These are phyloP conservation scores for Cornus controversa DNA, from an alignment of 148 eudicot species.

Conservation along the genomic window DNA sequence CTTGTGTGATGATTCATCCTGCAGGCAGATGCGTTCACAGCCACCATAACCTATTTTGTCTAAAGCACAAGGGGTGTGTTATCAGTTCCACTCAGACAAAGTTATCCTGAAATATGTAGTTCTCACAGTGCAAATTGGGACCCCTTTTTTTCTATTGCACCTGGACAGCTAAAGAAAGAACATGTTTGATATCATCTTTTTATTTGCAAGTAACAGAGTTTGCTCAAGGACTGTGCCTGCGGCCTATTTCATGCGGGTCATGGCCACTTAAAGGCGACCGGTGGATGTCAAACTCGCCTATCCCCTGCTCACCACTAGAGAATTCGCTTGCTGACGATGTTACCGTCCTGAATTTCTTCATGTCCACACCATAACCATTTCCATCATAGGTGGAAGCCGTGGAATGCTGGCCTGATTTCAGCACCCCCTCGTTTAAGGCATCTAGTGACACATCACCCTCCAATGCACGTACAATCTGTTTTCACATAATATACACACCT, in stretches of 20 bases:
- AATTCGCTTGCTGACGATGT: conserved; percentile 46
- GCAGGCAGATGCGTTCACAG: neutral
- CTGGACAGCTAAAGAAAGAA: neutral
- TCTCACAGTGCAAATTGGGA: neutral
- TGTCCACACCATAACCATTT: conserved; percentile 27
- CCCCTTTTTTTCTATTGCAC: neutral
- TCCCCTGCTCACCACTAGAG: conserved; percentile 48
- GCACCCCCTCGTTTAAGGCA: conserved; percentile 44
- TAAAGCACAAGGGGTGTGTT: too few species aligned
- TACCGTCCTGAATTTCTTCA: conserved; percentile 29
- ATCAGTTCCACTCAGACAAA: too few species aligned
- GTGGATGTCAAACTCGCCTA: conserved; percentile 20
- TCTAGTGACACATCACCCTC: conserved; percentile 80
- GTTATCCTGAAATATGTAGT: neutral
- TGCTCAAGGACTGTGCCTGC: neutral
- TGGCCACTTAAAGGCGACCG: neutral
- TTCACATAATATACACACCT: neutral
- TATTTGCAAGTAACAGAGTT: neutral
- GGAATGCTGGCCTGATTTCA: conserved; percentile 18
- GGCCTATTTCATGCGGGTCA: neutral
- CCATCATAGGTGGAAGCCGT: conserved; percentile 43
- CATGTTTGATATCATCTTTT: neutral
- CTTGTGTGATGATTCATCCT: neutral
- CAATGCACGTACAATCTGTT: conserved; percentile 72
- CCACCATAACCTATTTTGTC: too few species aligned